phyloP scores from a whole-genome alignment of 352 stramenopile species.

The Aphanomyces stellatus region DNA sequence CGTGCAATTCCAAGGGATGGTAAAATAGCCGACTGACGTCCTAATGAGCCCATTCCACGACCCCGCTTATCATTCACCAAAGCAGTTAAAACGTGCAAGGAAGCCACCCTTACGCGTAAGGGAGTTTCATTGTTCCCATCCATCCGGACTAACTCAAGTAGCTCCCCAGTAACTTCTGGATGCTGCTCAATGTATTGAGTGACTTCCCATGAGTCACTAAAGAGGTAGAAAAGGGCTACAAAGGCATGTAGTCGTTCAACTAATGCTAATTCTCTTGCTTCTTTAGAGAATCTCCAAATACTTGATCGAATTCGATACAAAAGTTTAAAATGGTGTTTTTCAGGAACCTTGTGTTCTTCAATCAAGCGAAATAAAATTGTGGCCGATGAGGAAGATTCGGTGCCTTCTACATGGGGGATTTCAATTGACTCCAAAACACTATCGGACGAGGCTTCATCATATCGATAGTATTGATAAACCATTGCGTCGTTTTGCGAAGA shows the following conservation, averaged over 20 bases:
- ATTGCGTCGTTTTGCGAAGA: neutral
- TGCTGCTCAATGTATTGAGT: slow-evolving; percentile 73
- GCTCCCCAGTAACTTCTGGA: slow-evolving; percentile 51
- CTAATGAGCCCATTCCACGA: slow-evolving; percentile 55
- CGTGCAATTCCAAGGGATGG: slow-evolving; percentile 68
- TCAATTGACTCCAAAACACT: slow-evolving; percentile 31
- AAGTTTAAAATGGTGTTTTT: slow-evolving; percentile 62
- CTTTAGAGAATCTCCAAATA: slow-evolving; percentile 13
- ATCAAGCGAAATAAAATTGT: slow-evolving; percentile 50
- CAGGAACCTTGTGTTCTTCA: slow-evolving; percentile 38
- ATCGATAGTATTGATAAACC: slow-evolving; percentile 65
- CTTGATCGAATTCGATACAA: slow-evolving; percentile 51
- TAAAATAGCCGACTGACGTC: slow-evolving; percentile 72
- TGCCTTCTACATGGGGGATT: slow-evolving; percentile 23
- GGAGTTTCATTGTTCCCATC: slow-evolving; percentile 55
- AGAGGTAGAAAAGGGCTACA: slow-evolving; percentile 64
- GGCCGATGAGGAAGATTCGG: slow-evolving; percentile 23
- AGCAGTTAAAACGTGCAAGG: slow-evolving; percentile 64
- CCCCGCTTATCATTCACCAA: slow-evolving; percentile 69
- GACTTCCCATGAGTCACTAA: slow-evolving; percentile 65
- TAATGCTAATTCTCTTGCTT: slow-evolving; percentile 39
- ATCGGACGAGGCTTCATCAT: slow-evolving; percentile 24
- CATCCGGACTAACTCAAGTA: slow-evolving; percentile 70
- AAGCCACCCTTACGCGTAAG: slow-evolving; percentile 43
- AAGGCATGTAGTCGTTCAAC: slow-evolving; percentile 64